Evolutionary conservation across 1,284 basidiomycete genomes (phyloP), one percentile per base, ranked within the genome.

Genomic region (Rhodotorula sp.): DNA sequence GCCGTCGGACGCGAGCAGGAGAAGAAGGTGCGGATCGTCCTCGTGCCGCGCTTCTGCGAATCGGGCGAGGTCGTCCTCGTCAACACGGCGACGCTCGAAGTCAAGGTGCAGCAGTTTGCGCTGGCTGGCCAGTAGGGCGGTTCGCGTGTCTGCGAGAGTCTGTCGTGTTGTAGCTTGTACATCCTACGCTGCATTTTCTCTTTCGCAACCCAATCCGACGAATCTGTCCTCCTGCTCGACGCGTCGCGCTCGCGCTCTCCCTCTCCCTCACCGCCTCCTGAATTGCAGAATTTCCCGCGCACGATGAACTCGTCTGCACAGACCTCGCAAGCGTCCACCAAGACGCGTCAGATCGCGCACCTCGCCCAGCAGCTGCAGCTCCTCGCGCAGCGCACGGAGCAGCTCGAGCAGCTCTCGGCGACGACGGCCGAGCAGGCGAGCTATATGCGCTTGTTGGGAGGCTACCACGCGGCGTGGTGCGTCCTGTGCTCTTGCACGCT

Each of bases 31-130:
- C 85, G 95, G 52, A 85, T 98, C 42, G 85, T 99, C 23, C 84
- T 97, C 64, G 83, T 98, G 19, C 97, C 97, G 0, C 85, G 85
- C 34, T 99, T 99, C 80, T 85, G 88, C 45, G 82, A 86, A 72
- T 86, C 86, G 8, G 87, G 88, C 7, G 81, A 85, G 27, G 77
- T 91, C n/a, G 88, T 88, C 7, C 81, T 90, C 41, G 84, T 90
- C 42, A 87, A 90, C 72, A 80, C 88, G 70, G 81, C 82, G 75
- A 87, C 86, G 25, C 81, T 90, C 64, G 86, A 86, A 71, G 81
- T 82, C 50, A 81, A 81, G 76, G 81, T 83, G 2, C 78, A 85
- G 21, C 25, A 44, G 16, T 72, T 76, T 50, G 70, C 52, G 16
- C 63, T 52, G 8, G 56, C 34, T 2, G 34, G 34, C 3, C 34